Base-by-base conservation (phyloP, 2,329 filamentous ascomycete genomes). In the Chaetomium strumarium region DNA sequence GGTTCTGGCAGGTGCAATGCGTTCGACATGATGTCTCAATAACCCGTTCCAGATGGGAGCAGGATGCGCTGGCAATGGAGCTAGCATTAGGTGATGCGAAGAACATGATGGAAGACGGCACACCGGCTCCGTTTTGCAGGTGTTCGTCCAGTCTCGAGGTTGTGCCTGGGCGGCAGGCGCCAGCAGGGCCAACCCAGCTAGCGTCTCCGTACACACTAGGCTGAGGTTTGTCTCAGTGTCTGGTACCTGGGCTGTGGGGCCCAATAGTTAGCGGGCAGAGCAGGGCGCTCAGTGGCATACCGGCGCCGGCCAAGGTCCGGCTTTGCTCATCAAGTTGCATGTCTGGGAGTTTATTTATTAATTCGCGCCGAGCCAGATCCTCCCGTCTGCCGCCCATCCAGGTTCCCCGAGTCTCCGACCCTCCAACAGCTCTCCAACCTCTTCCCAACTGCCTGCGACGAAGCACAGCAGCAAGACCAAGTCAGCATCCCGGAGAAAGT, bases 161-260 rank as follows among this genome's bases (percentile, higher is more conserved):
- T 24, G 24, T 7, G 24, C n/a, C n/a, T n/a, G 24, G 24, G 4
- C 4, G 7, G 24, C 24, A 24, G 24, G 4, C 24, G 38, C 45
- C n/a, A 16, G 31, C 43, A 47, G 38, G 52, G 47, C n/a, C 12
- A 45, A 20, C 51, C 43, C 43, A 30, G 54, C 44, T 56, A 56
- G 51, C 49, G 51, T 48, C 39, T 31, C 52, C 30, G 46, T 43
- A n/a, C n/a, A n/a, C n/a, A n/a, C n/a, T n/a, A 42, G 16, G 20
- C 16, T 17, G 24, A 24, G 24, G 24, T n/a, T n/a, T 24, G 24
- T 24, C 24, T 24, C 24, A 24, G 24, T 7, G 24, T 29, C 36
- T n/a, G 46, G 55, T 49, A 39, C 49, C 55, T 52, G 46, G 44
- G 10, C 17, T 17, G 51, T 57, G 55, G 55, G 49, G 49, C 48